Evolutionary conservation across 345 rosid species (phyloP).

Genomic region (rapeseed (Brassica napus)): Da-Ae NC_063452.1:8425501-8426000

Average conservation of each 20-base stretch:
- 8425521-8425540: slow-evolving; percentile 14
- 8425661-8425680: slow-evolving; percentile 92
- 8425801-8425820: slow-evolving; percentile 95
- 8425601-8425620: slow-evolving; percentile 49
- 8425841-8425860: slow-evolving; percentile 6
- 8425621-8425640: slow-evolving; percentile 84
- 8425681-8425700: slow-evolving; percentile 7
- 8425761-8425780: slow-evolving; percentile 17
- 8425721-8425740: slow-evolving; percentile 21
- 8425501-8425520: slow-evolving; percentile 75
- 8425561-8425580: background rate
- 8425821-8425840: slow-evolving; percentile 88
- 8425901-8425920: background rate
- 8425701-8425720: slow-evolving; percentile 10
- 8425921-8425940: background rate
- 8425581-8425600: background rate
- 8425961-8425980: slow-evolving; percentile 8
- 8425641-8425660: slow-evolving; percentile 96
- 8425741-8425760: slow-evolving; percentile 9
- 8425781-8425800: slow-evolving; percentile 89
- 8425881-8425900: slow-evolving; percentile 14
- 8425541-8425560: slow-evolving; percentile 9
- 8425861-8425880: background rate
- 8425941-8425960: background rate
- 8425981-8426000: slow-evolving; percentile 4